Conservation (phyloP, 2,329 filamentous ascomycete species). For the Colletotrichum sp. region DNA sequence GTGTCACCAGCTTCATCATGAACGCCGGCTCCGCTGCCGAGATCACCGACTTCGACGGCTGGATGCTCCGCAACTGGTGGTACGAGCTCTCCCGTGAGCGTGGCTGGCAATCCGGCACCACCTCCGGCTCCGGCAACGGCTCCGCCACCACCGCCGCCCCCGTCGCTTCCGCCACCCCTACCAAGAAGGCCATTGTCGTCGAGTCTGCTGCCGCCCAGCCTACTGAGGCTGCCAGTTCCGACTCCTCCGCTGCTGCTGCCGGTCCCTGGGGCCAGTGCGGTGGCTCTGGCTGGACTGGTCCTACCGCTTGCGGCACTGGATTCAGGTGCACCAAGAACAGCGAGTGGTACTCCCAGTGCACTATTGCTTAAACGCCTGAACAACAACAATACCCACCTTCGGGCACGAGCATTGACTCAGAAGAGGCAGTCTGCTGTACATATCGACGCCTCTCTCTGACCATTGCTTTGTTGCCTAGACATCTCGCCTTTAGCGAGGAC, state of each 20-base stretch:
- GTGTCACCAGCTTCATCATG: constrained; percentile 49
- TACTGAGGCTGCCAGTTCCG: not conserved
- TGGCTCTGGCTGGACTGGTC: constrained; percentile 27
- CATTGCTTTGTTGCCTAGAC: not conserved
- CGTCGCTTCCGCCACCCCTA: not conserved
- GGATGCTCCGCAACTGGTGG: constrained; percentile 56
- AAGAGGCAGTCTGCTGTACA: not conserved
- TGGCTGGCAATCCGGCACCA: constrained; percentile 27
- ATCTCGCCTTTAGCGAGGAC: not conserved
- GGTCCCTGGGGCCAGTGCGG: constrained; percentile 31
- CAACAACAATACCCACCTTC: not conserved
- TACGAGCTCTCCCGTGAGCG: constrained; percentile 35
- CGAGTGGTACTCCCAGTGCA: constrained; percentile 34
- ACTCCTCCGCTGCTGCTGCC: not conserved
- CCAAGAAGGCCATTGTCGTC: not conserved
- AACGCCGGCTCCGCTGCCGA: constrained; percentile 43
- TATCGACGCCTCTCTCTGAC: not conserved
- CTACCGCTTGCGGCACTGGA: constrained; percentile 28
- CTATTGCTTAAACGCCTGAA: not conserved
- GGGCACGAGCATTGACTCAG: not conserved
- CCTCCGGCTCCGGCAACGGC: not conserved
- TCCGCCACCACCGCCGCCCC: not conserved
- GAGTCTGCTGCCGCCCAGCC: not conserved
- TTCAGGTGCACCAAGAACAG: constrained; percentile 28
- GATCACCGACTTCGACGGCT: constrained; percentile 53